Evolutionary conservation across 352 stramenopile genomes (phyloP).

Genomic region (Globisporangium heterothallicum): DNA sequence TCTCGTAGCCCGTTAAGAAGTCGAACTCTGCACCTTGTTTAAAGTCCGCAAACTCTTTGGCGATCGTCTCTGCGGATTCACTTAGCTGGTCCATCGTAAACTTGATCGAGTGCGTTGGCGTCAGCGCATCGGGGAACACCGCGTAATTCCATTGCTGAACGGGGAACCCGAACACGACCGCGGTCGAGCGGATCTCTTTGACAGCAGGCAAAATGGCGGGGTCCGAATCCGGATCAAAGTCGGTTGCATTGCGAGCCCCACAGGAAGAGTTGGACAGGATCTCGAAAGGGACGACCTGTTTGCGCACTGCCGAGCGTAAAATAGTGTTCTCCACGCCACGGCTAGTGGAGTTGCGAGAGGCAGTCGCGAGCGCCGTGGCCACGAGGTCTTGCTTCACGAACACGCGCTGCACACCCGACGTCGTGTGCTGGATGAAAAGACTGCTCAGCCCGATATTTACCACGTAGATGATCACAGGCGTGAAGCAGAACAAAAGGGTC

Average conservation of each 20-base stretch:
- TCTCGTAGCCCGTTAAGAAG: constrained; percentile 8
- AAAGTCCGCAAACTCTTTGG: constrained; percentile 1
- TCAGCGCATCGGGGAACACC: not conserved
- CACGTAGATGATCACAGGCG: constrained; percentile 60
- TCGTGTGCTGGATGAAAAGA: constrained; percentile 33
- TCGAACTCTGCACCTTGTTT: not conserved
- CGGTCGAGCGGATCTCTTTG: constrained; percentile 5
- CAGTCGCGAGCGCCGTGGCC: not conserved
- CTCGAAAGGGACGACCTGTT: constrained; percentile 9
- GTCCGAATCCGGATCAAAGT: not conserved
- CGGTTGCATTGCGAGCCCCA: not conserved
- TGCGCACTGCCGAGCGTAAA: constrained; percentile 1
- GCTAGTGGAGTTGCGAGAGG: not conserved
- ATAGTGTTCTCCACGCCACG: constrained; percentile 11
- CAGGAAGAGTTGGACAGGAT: constrained; percentile 6
- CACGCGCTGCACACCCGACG: constrained; percentile 3
- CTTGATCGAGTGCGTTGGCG: not conserved
- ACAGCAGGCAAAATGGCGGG: constrained; percentile 2
- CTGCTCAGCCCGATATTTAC: constrained; percentile 45
- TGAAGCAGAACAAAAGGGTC: constrained; percentile 48
- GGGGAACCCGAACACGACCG: constrained; percentile 8
- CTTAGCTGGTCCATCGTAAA: not conserved
- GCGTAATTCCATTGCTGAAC: constrained; percentile 8
- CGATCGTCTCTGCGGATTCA: no score
- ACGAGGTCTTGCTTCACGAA: constrained; percentile 10